A percentile compares a stretch with the other conserved stretches of the same genome.
These are phyloP conservation scores for Ascochyta fabae DNA, from an alignment of 2,329 filamentous ascomycete genomes.

Conservation along the genomic window DNA sequence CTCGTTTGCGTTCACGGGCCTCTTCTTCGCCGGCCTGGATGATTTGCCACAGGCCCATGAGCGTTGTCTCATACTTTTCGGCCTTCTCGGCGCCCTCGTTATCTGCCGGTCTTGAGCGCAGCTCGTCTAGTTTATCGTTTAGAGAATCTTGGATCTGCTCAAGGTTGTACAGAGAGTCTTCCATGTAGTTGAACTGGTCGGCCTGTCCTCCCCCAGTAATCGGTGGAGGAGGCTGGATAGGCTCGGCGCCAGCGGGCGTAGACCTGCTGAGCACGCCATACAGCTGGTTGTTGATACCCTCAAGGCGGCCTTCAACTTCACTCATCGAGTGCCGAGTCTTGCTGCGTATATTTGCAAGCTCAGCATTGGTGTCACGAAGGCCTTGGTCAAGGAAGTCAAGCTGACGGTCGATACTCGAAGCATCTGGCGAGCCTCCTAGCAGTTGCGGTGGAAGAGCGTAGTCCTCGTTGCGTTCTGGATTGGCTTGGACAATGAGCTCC, in stretches of 20 bases:
- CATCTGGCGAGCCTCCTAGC: conserved; percentile 26
- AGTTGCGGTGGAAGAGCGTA: conserved; percentile 40
- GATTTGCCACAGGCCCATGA: conserved; percentile 61
- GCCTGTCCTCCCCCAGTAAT: conserved; percentile 64
- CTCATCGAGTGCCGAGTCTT: conserved; percentile 37
- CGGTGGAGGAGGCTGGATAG: conserved; percentile 65
- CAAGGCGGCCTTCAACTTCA: conserved; percentile 50
- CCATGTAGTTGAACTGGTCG: conserved; percentile 72
- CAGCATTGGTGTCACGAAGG: conserved; percentile 65
- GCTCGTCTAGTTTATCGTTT: conserved; percentile 37
- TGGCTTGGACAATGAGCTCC: conserved; percentile 69
- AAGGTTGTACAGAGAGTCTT: conserved; percentile 62
- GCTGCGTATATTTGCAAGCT: conserved; percentile 53
- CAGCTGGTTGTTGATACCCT: conserved; percentile 67
- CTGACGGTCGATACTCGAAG: conserved; percentile 58
- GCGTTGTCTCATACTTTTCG: conserved; percentile 58
- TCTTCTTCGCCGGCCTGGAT: conserved; percentile 54
- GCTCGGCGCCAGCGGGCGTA: conserved; percentile 59
- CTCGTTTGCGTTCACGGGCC: conserved; percentile 47
- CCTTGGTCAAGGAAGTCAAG: conserved; percentile 75
- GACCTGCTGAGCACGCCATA: conserved; percentile 54
- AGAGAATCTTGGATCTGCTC: conserved; percentile 44
- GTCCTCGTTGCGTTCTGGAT: conserved; percentile 56
- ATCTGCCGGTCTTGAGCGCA: conserved; percentile 27
- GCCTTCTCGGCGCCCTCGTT: conserved; percentile 33